Percentiles rank a stretch among this genome's conserved stretches.
phyloP scores from a whole-genome alignment of 208 protist genomes.

The Acanthamoeba healyi region DNA sequence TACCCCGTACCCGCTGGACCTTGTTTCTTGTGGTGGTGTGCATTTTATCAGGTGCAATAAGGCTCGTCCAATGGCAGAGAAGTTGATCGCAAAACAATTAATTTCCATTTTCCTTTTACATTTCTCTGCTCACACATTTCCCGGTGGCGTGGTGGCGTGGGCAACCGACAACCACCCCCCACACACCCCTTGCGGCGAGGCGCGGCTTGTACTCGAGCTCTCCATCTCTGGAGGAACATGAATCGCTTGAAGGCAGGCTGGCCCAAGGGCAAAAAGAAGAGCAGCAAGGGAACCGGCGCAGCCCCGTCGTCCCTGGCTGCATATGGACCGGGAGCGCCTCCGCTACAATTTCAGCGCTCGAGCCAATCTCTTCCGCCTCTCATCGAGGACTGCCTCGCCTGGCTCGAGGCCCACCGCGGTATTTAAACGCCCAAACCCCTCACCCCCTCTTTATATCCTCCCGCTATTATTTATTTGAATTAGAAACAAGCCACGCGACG shows the following conservation, averaged over 20 bases:
- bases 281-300: not conserved
- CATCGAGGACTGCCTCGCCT: constrained; percentile 28
- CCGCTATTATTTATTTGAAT: too few species aligned
- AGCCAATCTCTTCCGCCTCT: not conserved
- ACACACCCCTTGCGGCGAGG: too few species aligned
- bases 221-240: too few species aligned
- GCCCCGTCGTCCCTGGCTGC: not conserved
- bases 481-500: too few species aligned
- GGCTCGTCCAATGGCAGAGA: not conserved
- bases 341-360: not conserved
- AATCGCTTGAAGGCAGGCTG: constrained; percentile 10
- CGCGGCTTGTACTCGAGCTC: too few species aligned
- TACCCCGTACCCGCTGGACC: not conserved
- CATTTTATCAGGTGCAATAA: too few species aligned
- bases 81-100: not conserved
- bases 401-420: constrained; percentile 16
- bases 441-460: too few species aligned
- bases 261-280: constrained; percentile 23
- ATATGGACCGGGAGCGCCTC: not conserved
- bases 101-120: not conserved
- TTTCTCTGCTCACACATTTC: not conserved
- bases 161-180: too few species aligned
- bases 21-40: not conserved
- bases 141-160: too few species aligned
- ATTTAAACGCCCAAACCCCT: not conserved